These are phyloP conservation scores for Colletotrichum lini DNA, from an alignment of 2,329 filamentous ascomycete species.

Conservation along the genomic window DNA sequence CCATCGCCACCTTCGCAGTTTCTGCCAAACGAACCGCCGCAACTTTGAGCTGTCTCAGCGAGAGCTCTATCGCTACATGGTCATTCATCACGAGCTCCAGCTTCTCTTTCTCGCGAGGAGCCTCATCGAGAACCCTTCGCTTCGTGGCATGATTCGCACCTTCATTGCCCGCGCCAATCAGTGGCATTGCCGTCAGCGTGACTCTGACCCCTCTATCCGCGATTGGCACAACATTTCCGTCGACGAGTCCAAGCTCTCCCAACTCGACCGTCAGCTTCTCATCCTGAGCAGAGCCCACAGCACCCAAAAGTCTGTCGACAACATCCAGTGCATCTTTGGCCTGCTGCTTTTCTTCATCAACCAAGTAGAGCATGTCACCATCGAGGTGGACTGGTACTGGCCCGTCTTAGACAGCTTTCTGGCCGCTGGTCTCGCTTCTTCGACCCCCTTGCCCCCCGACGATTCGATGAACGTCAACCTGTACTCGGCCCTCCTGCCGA, in stretches of 20 bases:
- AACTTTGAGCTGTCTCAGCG: neutral
- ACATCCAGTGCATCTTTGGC: slow-evolving; percentile 20
- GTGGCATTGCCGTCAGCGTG: neutral
- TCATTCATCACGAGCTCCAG: neutral
- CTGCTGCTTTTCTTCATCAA: slow-evolving; percentile 18
- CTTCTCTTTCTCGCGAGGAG: slow-evolving; percentile 14
- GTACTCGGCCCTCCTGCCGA: neutral
- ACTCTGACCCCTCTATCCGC: neutral
- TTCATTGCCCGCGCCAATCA: neutral
- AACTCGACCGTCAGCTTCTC: slow-evolving; percentile 16
- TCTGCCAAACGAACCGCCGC: slow-evolving; percentile 1
- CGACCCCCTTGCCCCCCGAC: neutral
- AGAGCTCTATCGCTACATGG: slow-evolving; percentile 28
- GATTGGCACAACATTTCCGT: neutral
- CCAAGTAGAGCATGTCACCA: neutral
- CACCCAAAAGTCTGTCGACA: neutral
- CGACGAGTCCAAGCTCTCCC: slow-evolving; percentile 7
- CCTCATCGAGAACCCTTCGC: slow-evolving; percentile 25
- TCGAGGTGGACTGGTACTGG: neutral
- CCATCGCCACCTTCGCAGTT: neutral
- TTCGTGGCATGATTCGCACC: neutral
- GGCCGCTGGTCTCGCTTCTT: slow-evolving; percentile 12
- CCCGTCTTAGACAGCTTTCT: neutral
- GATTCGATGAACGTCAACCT: too few species aligned
- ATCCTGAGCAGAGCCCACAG: slow-evolving; percentile 8